Conservation (phyloP, 129 eudicot genomes). For the Escallonia herrerae region DNA sequence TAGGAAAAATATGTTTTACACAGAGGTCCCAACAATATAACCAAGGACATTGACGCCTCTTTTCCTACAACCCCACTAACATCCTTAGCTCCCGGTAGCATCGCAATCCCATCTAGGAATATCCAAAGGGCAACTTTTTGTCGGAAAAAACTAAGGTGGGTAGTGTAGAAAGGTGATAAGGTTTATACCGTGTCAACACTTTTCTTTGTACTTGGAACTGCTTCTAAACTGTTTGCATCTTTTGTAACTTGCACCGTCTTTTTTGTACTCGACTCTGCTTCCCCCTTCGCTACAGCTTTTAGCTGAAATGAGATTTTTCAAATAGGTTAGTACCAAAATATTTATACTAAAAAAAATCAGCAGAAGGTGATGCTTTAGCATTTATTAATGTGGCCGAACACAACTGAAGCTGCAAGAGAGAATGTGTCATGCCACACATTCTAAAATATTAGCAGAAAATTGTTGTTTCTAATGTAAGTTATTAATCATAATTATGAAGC, state of each 20-base stretch:
- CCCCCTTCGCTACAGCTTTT: slow-evolving; percentile 35
- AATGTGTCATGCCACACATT: too few species aligned
- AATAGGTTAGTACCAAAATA: too few species aligned
- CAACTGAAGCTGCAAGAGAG: too few species aligned
- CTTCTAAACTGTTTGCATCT: slow-evolving; percentile 32
- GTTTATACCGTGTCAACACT: slow-evolving; percentile 39
- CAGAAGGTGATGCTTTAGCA: background rate
- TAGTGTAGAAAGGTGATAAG: background rate
- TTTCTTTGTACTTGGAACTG: slow-evolving; percentile 35
- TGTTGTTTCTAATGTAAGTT: background rate
- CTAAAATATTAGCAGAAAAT: background rate
- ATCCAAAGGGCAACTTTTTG: background rate
- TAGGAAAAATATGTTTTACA: background rate
- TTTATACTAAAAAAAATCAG: background rate
- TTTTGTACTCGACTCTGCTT: slow-evolving; percentile 36
- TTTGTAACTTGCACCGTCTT: slow-evolving; percentile 42
- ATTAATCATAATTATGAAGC: background rate
- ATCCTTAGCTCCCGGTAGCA: background rate
- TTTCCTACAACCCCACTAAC: background rate
- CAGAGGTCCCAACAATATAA: too few species aligned
- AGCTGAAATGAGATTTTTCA: background rate
- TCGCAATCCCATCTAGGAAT: background rate
- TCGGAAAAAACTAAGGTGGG: background rate
- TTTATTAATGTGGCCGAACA: background rate
- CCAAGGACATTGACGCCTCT: too few species aligned